Evolutionary conservation across 768 basidiomycete genomes (phyloP).

Genomic region (Termitomyces sp.): DNA sequence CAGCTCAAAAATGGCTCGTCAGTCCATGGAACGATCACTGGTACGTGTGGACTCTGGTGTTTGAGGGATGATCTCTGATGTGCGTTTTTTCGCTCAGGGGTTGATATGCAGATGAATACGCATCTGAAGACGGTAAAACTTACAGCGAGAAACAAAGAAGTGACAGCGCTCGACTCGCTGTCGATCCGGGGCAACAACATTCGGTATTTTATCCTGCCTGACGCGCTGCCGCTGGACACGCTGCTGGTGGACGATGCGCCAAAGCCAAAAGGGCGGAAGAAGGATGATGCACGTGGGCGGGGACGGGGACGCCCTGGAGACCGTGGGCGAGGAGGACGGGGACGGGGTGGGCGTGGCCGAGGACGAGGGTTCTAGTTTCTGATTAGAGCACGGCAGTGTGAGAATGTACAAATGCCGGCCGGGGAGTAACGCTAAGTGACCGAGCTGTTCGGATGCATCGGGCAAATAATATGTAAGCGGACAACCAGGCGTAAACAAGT

Average conservation of each 20-base stretch:
- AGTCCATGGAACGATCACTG: constrained; percentile 95
- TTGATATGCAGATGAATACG: constrained; percentile 99
- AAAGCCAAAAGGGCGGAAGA: constrained; percentile 90
- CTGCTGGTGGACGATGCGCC: constrained; percentile 97
- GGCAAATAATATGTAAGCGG: constrained; percentile 30
- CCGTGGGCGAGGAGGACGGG: constrained; percentile 51
- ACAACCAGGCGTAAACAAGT: constrained; percentile 35
- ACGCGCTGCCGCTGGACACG: constrained; percentile 94
- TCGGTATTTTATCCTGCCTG: constrained; percentile 96
- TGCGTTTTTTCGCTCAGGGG: constrained; percentile 64
- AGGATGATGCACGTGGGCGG: constrained; percentile 76
- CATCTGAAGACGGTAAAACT: constrained; percentile 98
- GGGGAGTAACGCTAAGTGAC: constrained; percentile 15
- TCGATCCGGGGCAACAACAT: constrained; percentile 97
- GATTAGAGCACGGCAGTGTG: constrained; percentile 1
- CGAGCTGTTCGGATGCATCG: constrained; percentile 23
- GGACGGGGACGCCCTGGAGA: constrained; percentile 52
- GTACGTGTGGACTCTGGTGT: constrained; percentile 41
- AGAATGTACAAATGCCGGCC: constrained; percentile 3
- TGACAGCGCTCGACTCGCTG: constrained; percentile 81
- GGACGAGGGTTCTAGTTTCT: constrained; percentile 28
- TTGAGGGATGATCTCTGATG: constrained; percentile 7
- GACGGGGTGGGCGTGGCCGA: constrained; percentile 43
- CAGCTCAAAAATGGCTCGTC: constrained; percentile 97
- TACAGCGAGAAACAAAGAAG: constrained; percentile 89